Conservation (phyloP, 1,284 basidiomycete genomes). For the Exobasidium rhododendri region DNA sequence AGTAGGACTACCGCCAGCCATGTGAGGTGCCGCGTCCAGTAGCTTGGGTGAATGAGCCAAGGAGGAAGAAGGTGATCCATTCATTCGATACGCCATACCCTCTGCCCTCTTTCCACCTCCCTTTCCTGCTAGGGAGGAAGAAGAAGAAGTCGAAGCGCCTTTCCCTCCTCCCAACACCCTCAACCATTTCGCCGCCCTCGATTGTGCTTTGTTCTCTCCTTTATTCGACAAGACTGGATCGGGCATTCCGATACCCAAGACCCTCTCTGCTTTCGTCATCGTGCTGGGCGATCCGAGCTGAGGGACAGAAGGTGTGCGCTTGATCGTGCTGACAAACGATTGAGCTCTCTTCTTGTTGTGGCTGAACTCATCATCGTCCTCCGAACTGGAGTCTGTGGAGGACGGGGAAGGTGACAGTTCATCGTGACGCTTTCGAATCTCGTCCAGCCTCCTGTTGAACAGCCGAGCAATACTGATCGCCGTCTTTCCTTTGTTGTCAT, state of each 20-base stretch:
- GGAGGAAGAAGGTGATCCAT: background rate
- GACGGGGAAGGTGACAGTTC: conserved; percentile 29
- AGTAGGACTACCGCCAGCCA: conserved; percentile 13
- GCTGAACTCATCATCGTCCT: conserved; percentile 23
- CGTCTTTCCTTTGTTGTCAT: conserved; percentile 33
- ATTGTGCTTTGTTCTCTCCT: conserved; percentile 27
- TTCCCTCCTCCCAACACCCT: conserved; percentile 31
- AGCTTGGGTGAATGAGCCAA: background rate
- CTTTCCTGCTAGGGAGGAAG: background rate
- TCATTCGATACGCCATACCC: background rate
- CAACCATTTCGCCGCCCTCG: conserved; percentile 46
- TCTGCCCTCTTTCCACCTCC: background rate
- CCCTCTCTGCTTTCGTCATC: conserved; percentile 39
- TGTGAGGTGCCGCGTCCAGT: background rate
- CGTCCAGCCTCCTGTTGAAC: conserved; percentile 43
- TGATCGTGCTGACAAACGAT: conserved; percentile 50
- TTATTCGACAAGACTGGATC: conserved; percentile 20
- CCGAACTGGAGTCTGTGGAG: conserved; percentile 32
- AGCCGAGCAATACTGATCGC: conserved; percentile 33
- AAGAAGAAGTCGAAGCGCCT: background rate
- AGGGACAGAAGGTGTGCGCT: conserved; percentile 36
- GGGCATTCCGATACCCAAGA: conserved; percentile 39
- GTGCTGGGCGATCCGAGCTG: conserved; percentile 17
- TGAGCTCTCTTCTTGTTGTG: conserved; percentile 5
- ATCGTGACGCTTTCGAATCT: conserved; percentile 40